Conservation (phyloP, 2,329 filamentous ascomycete species). For the Pestalotiopsis fici region DNA sequence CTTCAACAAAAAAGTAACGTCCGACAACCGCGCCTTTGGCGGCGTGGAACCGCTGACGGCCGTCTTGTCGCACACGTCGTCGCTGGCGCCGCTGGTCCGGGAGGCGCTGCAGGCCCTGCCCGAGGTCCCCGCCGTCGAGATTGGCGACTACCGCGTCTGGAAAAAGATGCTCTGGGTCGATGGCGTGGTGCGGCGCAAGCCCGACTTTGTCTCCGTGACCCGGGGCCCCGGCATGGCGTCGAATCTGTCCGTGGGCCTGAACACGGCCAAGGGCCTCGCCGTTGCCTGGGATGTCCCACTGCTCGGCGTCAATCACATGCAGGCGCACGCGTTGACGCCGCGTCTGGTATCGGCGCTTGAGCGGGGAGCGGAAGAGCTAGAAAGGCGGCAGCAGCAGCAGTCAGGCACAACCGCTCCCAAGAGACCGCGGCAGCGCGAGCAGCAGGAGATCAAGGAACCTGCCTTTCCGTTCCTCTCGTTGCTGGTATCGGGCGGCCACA, state of each 20-base stretch:
- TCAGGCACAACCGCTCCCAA: neutral
- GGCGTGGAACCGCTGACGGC: conserved; percentile 82
- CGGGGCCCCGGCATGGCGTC: conserved; percentile 86
- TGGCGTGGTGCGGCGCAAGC: conserved; percentile 44
- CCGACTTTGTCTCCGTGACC: conserved; percentile 87
- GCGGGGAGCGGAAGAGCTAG: conserved; percentile 18
- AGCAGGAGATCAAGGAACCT: conserved; percentile 35
- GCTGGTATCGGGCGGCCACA: conserved; percentile 91
- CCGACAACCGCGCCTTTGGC: conserved; percentile 71
- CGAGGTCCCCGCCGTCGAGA: conserved; percentile 11
- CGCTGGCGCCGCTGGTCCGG: conserved; percentile 68
- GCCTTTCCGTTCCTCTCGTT: conserved; percentile 84
- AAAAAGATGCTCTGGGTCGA: conserved; percentile 22
- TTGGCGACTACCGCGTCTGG: conserved; percentile 5
- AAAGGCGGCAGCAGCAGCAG: neutral
- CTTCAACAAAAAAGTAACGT: conserved; percentile 81
- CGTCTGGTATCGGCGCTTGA: conserved; percentile 69
- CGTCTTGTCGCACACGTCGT: conserved; percentile 72
- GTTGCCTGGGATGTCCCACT: conserved; percentile 82
- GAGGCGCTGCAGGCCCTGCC: conserved; percentile 61
- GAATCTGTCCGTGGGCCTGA: conserved; percentile 76
- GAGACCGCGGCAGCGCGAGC: neutral
- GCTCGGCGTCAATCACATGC: conserved; percentile 93
- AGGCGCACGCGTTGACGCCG: conserved; percentile 90
- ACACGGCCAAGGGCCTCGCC: conserved; percentile 84